phyloP scores from a whole-genome alignment of 2,329 filamentous ascomycete species.

The Fusarium coicis region DNA sequence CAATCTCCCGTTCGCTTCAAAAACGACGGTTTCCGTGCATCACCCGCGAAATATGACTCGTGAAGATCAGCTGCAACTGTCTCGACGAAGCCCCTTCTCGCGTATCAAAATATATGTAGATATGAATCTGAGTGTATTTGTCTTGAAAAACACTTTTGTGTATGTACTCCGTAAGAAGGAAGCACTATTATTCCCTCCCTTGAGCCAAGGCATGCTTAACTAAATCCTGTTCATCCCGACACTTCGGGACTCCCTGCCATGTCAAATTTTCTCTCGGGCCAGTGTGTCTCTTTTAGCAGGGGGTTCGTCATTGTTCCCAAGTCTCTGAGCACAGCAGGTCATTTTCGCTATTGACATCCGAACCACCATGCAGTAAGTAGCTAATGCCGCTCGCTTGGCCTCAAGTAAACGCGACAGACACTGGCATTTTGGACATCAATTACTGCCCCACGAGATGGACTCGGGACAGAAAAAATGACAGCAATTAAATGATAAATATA shows the following conservation, averaged over 20 bases:
- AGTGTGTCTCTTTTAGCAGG: slow-evolving; percentile 14
- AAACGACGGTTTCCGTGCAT: background rate
- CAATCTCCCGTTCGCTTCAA: slow-evolving; percentile 33
- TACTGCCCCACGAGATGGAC: no score
- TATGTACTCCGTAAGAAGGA: background rate
- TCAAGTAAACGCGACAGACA: background rate
- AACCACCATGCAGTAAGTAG: background rate
- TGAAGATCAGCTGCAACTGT: background rate
- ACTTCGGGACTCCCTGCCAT: slow-evolving; percentile 35
- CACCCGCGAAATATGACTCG: background rate
- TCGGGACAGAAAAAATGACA: background rate
- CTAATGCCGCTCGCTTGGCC: background rate
- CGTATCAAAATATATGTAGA: background rate
- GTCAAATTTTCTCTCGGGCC: background rate
- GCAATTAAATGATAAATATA: no score
- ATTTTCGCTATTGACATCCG: background rate
- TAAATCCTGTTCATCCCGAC: slow-evolving; percentile 27
- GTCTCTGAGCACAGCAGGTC: background rate
- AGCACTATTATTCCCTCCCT: background rate
- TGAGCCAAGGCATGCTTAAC: slow-evolving; percentile 2
- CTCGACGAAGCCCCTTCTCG: background rate
- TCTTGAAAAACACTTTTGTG: background rate
- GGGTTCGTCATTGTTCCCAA: slow-evolving; percentile 10
- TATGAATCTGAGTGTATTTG: background rate
- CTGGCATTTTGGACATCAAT: background rate